Evolutionary conservation across 306 rosid genomes (phyloP), one percentile per base, ranked within the genome.

Genomic region (Argentina anserina): DNA sequence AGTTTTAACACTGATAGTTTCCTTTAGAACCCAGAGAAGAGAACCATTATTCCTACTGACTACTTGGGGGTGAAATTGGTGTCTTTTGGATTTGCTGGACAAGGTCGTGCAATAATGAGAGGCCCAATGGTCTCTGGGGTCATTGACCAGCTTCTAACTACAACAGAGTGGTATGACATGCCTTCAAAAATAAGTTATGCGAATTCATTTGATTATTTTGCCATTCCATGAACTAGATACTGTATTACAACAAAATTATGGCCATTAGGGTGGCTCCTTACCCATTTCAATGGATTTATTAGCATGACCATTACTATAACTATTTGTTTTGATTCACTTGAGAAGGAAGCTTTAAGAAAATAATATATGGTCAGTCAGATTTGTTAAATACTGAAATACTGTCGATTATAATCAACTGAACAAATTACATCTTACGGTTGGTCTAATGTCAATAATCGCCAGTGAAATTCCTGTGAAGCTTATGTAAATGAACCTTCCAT

Each of bases 51-150:
- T 83, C 97, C 99, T 75, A 95, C 97, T 41, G 99, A 94, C 72
- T 91, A 90, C 87, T 17, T 90, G 81, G 97, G 99, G 67, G 97
- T 91, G 70, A 95, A 95, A 85, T 81, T 95, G 90, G 85, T 95
- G 72, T 95, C 99, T 42, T 95, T 94, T 77, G 99, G 99, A 80
- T 94, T 91, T 83, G 84, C 99, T 15, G 97, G 99, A 71, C 96
- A 95, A 84, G 99, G 97, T 55, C 97, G 97, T 56, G 99, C 99
- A 18, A 80, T 95, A 66, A 95, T 91, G 99, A 92, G 99, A 49
- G 99, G 99, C 56, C 97, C 99, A 68, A 95, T 88, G 99, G 99
- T 95, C 83, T 91, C 99, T 72, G 97, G 99, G 66, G 97, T 94
- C 82, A 91, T 91, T 79, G 62, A 84, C 85, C 97, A 94, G 76